Evolutionary conservation across 2,329 filamentous ascomycete genomes (phyloP).

Genomic region (Trichoderma afroharzianum): DNA sequence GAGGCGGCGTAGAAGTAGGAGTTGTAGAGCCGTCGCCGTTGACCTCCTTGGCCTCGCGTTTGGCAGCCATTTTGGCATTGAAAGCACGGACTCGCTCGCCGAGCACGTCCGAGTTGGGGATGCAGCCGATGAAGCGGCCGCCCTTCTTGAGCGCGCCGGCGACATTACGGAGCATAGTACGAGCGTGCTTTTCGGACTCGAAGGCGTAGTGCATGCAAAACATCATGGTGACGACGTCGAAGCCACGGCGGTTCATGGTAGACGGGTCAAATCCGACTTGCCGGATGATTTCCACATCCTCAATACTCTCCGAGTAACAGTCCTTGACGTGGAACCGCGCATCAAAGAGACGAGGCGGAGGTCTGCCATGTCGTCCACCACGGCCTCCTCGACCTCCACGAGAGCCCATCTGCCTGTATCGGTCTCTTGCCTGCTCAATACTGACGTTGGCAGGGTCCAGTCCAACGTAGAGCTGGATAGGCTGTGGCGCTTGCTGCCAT

Average conservation of each 20-base stretch:
- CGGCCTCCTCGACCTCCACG: conserved; percentile 56
- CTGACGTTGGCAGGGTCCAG: conserved; percentile 90
- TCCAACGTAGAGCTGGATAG: conserved; percentile 89
- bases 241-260: conserved; percentile 71
- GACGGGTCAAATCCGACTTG: conserved; percentile 84
- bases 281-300: conserved; percentile 73
- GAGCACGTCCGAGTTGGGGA: conserved; percentile 94
- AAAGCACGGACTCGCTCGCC: conserved; percentile 72
- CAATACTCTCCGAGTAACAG: conserved; percentile 82
- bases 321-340: conserved; percentile 88
- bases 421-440: conserved; percentile 83
- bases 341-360: conserved; percentile 65
- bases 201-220: conserved; percentile 99
- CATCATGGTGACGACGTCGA: conserved; percentile 98
- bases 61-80: conserved; percentile 52
- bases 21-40: conserved; percentile 24
- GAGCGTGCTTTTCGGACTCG: conserved; percentile 83
- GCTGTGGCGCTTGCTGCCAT: conserved; percentile 91
- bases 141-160: conserved; percentile 88
- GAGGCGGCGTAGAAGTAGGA: conserved; percentile 24
- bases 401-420: conserved; percentile 70
- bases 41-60: conserved; percentile 37
- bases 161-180: conserved; percentile 90
- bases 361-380: conserved; percentile 45
- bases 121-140: conserved; percentile 88